A percentile compares a stretch with the other conserved stretches of the same genome.
Conservation (phyloP, 345 rosid species). For the Nephelium lappaceum region DNA sequence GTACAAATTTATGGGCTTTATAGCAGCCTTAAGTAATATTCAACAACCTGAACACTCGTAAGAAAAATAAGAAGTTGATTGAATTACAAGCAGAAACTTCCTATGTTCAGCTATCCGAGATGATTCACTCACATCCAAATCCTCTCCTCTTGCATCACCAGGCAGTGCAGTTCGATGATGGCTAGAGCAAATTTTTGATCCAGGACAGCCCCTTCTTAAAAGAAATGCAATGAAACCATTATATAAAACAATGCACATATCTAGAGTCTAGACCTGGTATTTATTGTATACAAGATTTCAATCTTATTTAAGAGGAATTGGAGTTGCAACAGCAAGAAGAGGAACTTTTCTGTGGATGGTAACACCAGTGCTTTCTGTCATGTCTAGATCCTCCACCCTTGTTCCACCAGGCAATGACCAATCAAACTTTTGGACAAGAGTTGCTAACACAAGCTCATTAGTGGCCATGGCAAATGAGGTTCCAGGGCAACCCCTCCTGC, state of each 20-base stretch:
- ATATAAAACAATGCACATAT: neutral
- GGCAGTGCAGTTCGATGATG: too few species aligned
- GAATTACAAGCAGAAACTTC: neutral
- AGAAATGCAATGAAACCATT: too few species aligned
- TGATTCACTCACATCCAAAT: neutral
- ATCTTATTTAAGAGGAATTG: neutral
- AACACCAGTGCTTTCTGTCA: conserved; percentile 5
- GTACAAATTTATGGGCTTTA: too few species aligned
- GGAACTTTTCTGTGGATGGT: conserved; percentile 13
- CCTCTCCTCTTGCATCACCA: too few species aligned
- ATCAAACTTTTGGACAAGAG: conserved; percentile 19
- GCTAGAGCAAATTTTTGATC: too few species aligned
- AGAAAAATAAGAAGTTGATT: too few species aligned
- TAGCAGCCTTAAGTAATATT: too few species aligned
- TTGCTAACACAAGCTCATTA: conserved; percentile 20
- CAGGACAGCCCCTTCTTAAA: neutral
- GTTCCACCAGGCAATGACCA: conserved; percentile 24
- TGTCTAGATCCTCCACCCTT: conserved; percentile 19
- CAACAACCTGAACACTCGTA: too few species aligned
- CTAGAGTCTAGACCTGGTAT: neutral
- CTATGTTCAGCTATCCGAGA: neutral
- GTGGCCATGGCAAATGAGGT: conserved; percentile 14
- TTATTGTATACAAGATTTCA: neutral
- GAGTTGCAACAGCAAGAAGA: conserved; percentile 16
- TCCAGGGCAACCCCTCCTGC: conserved; percentile 24